These are phyloP conservation scores for Kwoniella pini DNA, from an alignment of 768 basidiomycete species.

Conservation along the genomic window DNA sequence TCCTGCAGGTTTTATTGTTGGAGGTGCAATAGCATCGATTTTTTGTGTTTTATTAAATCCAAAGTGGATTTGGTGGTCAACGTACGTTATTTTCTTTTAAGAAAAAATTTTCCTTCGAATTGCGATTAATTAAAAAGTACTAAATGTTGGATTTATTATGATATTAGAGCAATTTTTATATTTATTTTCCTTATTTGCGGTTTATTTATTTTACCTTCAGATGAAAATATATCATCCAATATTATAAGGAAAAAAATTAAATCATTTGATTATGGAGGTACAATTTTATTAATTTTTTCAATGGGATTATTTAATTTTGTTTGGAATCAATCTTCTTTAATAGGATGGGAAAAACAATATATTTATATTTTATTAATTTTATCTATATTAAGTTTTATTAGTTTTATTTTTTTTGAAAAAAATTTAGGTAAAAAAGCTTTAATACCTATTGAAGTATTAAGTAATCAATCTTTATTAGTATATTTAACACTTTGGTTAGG, in stretches of 20 bases:
- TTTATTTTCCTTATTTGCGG: slow-evolving; percentile 23
- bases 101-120: no score
- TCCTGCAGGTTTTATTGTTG: slow-evolving; percentile 35
- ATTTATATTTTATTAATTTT: slow-evolving; percentile 34
- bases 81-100: slow-evolving; percentile 11
- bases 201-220: slow-evolving; percentile 21
- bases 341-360: slow-evolving; percentile 35
- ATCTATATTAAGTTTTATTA: slow-evolving; percentile 12
- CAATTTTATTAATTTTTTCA: slow-evolving; percentile 26
- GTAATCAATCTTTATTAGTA: slow-evolving; percentile 21
- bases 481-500: slow-evolving; percentile 25
- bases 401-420: slow-evolving; percentile 33
- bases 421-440: slow-evolving; percentile 24
- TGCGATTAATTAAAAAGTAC: no score
- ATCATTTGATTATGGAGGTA: slow-evolving; percentile 32
- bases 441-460: slow-evolving; percentile 32
- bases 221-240: slow-evolving; percentile 1
- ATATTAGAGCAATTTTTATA: slow-evolving; percentile 21
- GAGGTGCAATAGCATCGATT: slow-evolving; percentile 27
- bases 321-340: slow-evolving; percentile 39
- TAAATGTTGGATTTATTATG: no score
- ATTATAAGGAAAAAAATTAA: not conserved
- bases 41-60: slow-evolving; percentile 16
- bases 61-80: slow-evolving; percentile 37
- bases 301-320: slow-evolving; percentile 44